Percentiles rank a stretch among this genome's conserved stretches.
phyloP scores from a whole-genome alignment of 805 yeast species.

The Kodamaea leandrae region DNA sequence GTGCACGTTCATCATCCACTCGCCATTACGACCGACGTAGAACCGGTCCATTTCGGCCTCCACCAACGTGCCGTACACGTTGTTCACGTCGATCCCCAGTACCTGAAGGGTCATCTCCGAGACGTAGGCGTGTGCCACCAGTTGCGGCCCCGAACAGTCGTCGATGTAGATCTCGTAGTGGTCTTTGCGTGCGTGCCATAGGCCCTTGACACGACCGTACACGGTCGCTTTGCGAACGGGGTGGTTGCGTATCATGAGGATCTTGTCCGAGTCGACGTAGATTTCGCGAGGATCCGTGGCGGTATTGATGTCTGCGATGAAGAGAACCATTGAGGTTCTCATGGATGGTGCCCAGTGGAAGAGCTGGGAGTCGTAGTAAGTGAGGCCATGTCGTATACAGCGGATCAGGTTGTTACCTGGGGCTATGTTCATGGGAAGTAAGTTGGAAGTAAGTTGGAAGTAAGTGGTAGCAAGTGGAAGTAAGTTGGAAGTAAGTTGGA shows the following conservation, averaged over 20 bases:
- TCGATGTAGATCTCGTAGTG: conserved; percentile 26
- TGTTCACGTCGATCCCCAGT: conserved; percentile 15
- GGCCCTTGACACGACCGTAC: conserved; percentile 26
- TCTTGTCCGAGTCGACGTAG: conserved; percentile 5
- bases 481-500: not conserved
- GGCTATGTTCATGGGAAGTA: conserved; percentile 25
- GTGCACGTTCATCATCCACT: conserved; percentile 4
- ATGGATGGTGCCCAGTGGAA: conserved; percentile 32
- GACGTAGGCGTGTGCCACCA: conserved; percentile 26
- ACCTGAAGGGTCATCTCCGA: conserved; percentile 10
- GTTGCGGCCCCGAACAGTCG: conserved; percentile 32
- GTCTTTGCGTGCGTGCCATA: conserved; percentile 5
- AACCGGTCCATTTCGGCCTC: conserved; percentile 22
- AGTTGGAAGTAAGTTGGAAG: no score
- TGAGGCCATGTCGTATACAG: conserved; percentile 4
- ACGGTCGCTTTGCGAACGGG: conserved; percentile 29
- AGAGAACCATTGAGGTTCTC: conserved; percentile 21
- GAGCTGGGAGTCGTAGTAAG: conserved; percentile 33
- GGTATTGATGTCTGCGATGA: conserved; percentile 29
- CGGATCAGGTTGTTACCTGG: conserved; percentile 35
- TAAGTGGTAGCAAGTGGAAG: not conserved
- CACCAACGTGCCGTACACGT: conserved; percentile 25
- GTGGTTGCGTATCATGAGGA: conserved; percentile 27
- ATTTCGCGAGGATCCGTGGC: conserved; percentile 9
- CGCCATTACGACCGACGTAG: not conserved